Percentiles rank a stretch among this genome's conserved stretches.
phyloP scores from a whole-genome alignment of 768 basidiomycete genomes.

The Lactarius sanguifluus region DNA sequence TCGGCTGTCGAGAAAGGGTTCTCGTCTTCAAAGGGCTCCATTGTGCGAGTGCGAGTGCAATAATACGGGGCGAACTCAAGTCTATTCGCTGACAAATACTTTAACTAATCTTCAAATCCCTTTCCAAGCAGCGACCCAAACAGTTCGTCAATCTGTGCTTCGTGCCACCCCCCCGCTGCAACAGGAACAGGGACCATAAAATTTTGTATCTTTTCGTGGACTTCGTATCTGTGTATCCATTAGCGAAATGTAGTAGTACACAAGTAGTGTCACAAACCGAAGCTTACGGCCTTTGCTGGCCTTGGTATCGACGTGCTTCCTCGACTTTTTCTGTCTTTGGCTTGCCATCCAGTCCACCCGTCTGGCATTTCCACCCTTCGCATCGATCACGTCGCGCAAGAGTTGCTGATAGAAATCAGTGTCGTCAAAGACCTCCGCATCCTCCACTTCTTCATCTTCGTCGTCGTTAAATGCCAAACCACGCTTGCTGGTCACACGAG shows the following conservation, averaged over 20 bases:
- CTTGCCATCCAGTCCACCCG: conserved; percentile 59
- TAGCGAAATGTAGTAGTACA: not conserved
- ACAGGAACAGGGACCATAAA: conserved; percentile 89
- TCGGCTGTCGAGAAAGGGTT: conserved; percentile 43
- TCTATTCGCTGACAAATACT: conserved; percentile 19
- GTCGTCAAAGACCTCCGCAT: conserved; percentile 72
- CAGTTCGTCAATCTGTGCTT: conserved; percentile 94
- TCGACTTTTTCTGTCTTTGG: conserved; percentile 69
- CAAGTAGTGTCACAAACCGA: conserved; percentile 48
- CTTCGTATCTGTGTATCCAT: conserved; percentile 63
- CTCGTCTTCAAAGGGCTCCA: conserved; percentile 44
- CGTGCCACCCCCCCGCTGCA: conserved; percentile 75
- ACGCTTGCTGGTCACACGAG: conserved; percentile 38
- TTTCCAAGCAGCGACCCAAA: conserved; percentile 86
- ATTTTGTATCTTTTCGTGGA: conserved; percentile 94
- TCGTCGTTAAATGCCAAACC: conserved; percentile 36
- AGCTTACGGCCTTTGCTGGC: conserved; percentile 95
- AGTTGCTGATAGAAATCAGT: conserved; percentile 93
- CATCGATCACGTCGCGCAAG: conserved; percentile 87
- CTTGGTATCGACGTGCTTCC: conserved; percentile 80
- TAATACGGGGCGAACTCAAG: not conserved
- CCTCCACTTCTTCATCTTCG: conserved; percentile 38
- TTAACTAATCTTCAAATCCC: conserved; percentile 38
- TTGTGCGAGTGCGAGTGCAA: conserved; percentile 17
- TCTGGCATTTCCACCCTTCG: conserved; percentile 43